Base-by-base conservation (phyloP, 1,284 basidiomycete genomes). In the Golubevia sp. region DNA sequence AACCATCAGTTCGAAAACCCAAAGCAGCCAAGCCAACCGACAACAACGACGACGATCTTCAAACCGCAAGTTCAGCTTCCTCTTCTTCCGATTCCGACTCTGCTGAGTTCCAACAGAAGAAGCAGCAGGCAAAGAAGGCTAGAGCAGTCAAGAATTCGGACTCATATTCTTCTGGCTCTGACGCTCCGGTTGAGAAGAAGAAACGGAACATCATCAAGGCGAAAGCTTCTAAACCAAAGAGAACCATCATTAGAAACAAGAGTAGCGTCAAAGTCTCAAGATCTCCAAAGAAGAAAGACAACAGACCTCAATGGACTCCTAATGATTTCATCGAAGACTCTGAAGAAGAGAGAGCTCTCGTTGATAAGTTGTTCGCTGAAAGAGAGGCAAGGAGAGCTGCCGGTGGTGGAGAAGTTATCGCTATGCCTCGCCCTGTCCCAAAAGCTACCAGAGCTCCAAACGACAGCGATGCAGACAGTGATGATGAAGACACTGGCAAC, bases 281-380 rank as follows among this genome's bases (percentile, higher is more conserved):
- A n/a, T 8, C 38, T 44, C 38, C 38, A 58, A 25, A 62, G 56
- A 49, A 34, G 38, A 38, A 50, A 52, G 13, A 18, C 6, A 27
- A 13, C 57, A 59, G 15, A 62, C 53, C 5, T 52, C 63, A 11
- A 56, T 68, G 72, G 55, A 67, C 55, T 11, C 59, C 67, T 52
- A 66, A 75, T 53, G 76, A 78, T 57, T 73, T 71, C 24, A 78
- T 79, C 63, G 70, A 79, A 34, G 75, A 80, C 62, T 77, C 74
- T 49, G 76, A 80, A 62, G 78, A 77, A 56, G 78, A 79, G 54
- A 44, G 38, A 44, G 38, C 38, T 44, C 11, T 44, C 18, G 38
- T 44, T 44, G 38, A 44, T 44, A 8, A 18, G 11, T 18, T 44
- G 11, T 44, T 8, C 13, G 18, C 11, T 44, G 38, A 44, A 44